Evolutionary conservation across 1,284 basidiomycete genomes (phyloP), one percentile per base, ranked within the genome.

Genomic region (Rhodotorula sp.): DNA sequence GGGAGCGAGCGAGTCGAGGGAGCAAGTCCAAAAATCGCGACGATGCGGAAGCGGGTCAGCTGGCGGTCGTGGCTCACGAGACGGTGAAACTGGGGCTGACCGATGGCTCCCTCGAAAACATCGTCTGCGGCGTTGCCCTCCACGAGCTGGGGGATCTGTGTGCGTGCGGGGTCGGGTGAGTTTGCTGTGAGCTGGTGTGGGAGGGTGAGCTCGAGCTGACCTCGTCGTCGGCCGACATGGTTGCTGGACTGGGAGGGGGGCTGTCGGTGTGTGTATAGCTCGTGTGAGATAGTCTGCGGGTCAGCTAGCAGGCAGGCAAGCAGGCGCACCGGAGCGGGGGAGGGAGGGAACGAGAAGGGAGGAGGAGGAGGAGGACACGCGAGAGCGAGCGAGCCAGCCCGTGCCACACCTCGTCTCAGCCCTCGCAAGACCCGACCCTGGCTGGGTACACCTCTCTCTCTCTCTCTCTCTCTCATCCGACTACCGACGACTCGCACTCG

Each of bases 71-170:
- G 29, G 48, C n/a, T n/a, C 11, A 36, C 5, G 7, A 20, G n/a
- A 48, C 13, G 5, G 30, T 20, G 34, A 22, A n/a, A n/a, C n/a
- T n/a, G 44, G 7, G 22, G 58, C 68, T 34, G 7, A 74, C 74
- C 74, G 70, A 75, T 75, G 67, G 74, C 74, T 51, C 74, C 74
- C 67, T 75, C 74, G 64, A 75, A 75, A 62, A 73, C 70, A 67
- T 66, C 67, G 67, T 66, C 64, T 27, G 51, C 64, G 39, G 67
- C 65, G 69, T 71, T 67, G 65, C 71, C 73, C 57, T 74, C 73
- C 62, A 75, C 73, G 51, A 73, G 71, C 55, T 70, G 61, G 68
- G 73, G 73, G 53, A 73, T 60, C 71, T 73, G 58, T 27, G 19
- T 39, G 17, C 27, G 27, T 7, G 30, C 32, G 32, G 34, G 6